phyloP scores from a whole-genome alignment of 83 land plant species.

The Diphasiastrum complanatum region DNA sequence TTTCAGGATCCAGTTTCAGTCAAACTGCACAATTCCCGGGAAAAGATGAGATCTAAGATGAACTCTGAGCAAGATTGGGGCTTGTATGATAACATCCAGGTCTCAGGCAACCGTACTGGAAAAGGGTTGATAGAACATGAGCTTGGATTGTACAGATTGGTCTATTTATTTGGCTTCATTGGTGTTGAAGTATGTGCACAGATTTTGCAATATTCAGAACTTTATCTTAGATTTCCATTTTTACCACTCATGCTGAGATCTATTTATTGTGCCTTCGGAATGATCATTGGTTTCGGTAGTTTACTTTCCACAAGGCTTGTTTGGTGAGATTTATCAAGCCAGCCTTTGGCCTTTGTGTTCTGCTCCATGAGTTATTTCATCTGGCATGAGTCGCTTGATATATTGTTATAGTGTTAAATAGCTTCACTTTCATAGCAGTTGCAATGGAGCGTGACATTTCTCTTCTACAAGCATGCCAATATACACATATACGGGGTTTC shows the following conservation, averaged over 20 bases:
- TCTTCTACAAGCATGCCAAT: too few species aligned
- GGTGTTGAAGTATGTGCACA: slow-evolving; percentile 64
- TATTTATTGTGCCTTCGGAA: slow-evolving; percentile 65
- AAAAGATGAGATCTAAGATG: background rate
- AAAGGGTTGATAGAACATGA: too few species aligned
- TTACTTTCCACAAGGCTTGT: too few species aligned
- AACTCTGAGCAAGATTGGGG: slow-evolving; percentile 8
- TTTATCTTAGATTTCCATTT: slow-evolving; percentile 58
- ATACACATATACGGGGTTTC: too few species aligned
- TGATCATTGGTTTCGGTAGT: slow-evolving; percentile 74
- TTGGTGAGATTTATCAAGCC: too few species aligned
- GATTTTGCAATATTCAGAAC: slow-evolving; percentile 48
- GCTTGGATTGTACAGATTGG: slow-evolving; percentile 32
- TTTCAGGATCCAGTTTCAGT: slow-evolving; percentile 13
- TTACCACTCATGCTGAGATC: slow-evolving; percentile 79
- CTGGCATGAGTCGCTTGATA: too few species aligned
- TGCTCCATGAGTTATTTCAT: too few species aligned
- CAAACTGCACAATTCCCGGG: background rate
- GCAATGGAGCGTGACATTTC: too few species aligned
- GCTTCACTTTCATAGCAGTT: too few species aligned
- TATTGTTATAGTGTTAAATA: too few species aligned
- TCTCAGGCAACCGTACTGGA: too few species aligned
- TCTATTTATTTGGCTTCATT: slow-evolving; percentile 51
- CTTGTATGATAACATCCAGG: background rate
- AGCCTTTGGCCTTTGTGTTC: too few species aligned